Evolutionary conservation across 169 alveolate genomes (phyloP), one percentile per base, ranked within the genome.

Genomic region (Sarcocystis neurona): DNA sequence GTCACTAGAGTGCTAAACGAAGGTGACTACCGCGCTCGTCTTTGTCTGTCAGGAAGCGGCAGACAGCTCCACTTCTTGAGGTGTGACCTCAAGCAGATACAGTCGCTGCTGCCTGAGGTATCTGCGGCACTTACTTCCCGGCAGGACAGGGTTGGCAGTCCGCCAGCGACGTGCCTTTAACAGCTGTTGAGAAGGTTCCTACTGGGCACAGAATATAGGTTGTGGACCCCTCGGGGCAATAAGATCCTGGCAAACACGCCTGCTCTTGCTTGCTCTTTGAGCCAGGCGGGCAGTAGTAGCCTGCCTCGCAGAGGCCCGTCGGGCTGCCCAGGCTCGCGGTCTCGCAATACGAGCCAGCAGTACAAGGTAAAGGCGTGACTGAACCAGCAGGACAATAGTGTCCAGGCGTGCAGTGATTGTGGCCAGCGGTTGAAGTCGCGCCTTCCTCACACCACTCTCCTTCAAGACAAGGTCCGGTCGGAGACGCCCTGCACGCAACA

Each of bases 331-430:
- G 75, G 10, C 75, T n/a, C 10, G 75, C 8, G 41, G 46, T 43
- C n/a, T 63, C 27, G 43, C 75, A 63, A 18, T 27, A 63, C 75
- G 27, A 41, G 4, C 75, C 75, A 0, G 2, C n/a, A 6, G 39
- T 32, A 15, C 58, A 37, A 2, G 82, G 34, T 10, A 43, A 37
- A 3, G 53, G 82, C 4, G 53, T 27, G 34, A 39, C 82, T 86
- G 66, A 15, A 86, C 91, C 86, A 53, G 70, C 37, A 10, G 91
- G 91, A 66, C 91, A 86, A 79, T 86, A 86, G 32, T 86, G 60
- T 8, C 79, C 78, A 77, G 77, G 58, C 34, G 92, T 82, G 79
- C 95, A 93, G 12, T 12, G n/a, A n/a, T n/a, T n/a, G n/a, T n/a
- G 66, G 66, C 30, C 66, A 23, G 12, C 66, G 23, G 30, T 15